These are phyloP conservation scores for Tricholoma sp. DNA, from an alignment of 768 basidiomycete species.

Conservation along the genomic window DNA sequence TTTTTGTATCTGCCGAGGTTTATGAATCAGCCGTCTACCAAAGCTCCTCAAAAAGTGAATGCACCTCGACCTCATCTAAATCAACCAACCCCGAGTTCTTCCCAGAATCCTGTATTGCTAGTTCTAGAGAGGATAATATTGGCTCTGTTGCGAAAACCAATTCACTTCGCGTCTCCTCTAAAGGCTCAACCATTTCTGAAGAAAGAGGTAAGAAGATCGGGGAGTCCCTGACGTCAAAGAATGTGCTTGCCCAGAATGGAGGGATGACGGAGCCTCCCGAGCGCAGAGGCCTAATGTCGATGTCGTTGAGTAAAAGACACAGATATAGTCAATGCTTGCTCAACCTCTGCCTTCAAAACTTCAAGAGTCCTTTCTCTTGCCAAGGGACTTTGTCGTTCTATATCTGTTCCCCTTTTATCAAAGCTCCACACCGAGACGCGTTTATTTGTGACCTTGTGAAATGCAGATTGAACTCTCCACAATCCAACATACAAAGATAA, in stretches of 20 bases:
- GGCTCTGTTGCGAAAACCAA: conserved; percentile 93
- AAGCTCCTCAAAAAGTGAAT: conserved; percentile 20
- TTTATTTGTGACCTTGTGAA: conserved; percentile 86
- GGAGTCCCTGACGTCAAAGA: conserved; percentile 1
- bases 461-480: conserved; percentile 85
- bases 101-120: conserved; percentile 66
- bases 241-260: conserved; percentile 71
- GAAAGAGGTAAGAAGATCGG: conserved; percentile 4
- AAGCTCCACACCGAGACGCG: conserved; percentile 90
- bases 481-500: conserved; percentile 70
- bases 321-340: conserved; percentile 15
- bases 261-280: conserved; percentile 86
- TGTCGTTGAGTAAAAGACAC: conserved; percentile 6
- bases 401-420: conserved; percentile 75
- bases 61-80: conserved; percentile 92
- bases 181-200: conserved; percentile 93
- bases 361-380: conserved; percentile 77
- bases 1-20: conserved; percentile 77
- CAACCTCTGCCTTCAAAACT: conserved; percentile 86
- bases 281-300: conserved; percentile 63
- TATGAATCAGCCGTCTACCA: conserved; percentile 6
- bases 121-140: conserved; percentile 73
- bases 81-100: conserved; percentile 60
- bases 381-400: conserved; percentile 59
- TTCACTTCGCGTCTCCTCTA: conserved; percentile 88